Evolutionary conservation across 2,329 filamentous ascomycete species (phyloP).

Genomic region (Penicillium sclerotigenum): DNA sequence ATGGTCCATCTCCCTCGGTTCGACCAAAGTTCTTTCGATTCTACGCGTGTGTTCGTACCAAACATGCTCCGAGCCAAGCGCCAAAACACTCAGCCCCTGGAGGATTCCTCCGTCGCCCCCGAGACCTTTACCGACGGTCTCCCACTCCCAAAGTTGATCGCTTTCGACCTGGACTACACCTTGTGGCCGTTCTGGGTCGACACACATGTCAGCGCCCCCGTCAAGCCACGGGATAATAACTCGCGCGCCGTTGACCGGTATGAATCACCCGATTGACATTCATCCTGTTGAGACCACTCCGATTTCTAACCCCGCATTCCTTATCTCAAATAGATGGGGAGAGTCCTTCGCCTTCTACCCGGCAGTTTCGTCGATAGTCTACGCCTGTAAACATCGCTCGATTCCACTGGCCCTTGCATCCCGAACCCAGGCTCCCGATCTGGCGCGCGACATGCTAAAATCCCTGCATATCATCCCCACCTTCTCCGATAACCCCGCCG

Average conservation of each 20-base stretch:
- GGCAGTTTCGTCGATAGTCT: constrained; percentile 66
- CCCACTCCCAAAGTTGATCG: constrained; percentile 76
- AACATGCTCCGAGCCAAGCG: constrained; percentile 36
- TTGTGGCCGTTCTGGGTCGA: constrained; percentile 99
- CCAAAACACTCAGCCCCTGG: constrained; percentile 34
- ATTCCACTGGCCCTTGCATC: constrained; percentile 71
- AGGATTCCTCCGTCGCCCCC: constrained; percentile 43
- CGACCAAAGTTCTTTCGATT: background rate
- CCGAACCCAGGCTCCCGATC: constrained; percentile 72
- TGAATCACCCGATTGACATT: background rate
- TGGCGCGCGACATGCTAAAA: constrained; percentile 77
- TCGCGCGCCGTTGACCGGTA: constrained; percentile 46
- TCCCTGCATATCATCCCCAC: constrained; percentile 60
- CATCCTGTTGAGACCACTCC: background rate
- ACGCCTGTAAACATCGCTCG: constrained; percentile 54
- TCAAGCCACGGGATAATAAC: constrained; percentile 60
- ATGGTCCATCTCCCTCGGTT: background rate
- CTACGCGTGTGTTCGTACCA: background rate
- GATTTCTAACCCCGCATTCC: constrained; percentile 2
- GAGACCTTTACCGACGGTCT: constrained; percentile 62
- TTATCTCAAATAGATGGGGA: constrained; percentile 45
- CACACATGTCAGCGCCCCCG: constrained; percentile 76
- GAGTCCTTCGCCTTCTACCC: constrained; percentile 69
- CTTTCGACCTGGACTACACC: constrained; percentile 97
- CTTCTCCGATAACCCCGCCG: constrained; percentile 40